phyloP scores from a whole-genome alignment of 768 basidiomycete genomes.

The Jaapia argillacea region DNA sequence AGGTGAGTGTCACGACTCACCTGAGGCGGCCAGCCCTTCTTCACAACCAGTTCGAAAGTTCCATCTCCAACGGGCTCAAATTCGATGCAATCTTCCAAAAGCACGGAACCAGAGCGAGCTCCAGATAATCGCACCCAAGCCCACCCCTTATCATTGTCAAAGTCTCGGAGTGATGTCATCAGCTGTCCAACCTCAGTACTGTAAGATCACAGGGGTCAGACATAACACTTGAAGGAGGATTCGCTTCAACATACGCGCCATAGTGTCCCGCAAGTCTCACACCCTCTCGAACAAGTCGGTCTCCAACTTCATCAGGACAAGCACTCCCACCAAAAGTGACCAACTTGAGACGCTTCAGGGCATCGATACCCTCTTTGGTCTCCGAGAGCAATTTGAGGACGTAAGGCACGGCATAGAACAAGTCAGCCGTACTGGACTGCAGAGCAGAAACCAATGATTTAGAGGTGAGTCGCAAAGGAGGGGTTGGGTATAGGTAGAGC shows the following conservation, averaged over 20 bases:
- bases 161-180: constrained; percentile 39
- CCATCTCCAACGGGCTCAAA: constrained; percentile 32
- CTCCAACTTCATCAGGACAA: background rate
- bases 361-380: background rate
- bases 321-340: background rate
- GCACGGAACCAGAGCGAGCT: constrained; percentile 12
- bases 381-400: background rate
- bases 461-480: background rate
- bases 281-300: background rate
- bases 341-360: background rate
- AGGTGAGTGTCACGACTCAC: constrained; percentile 12
- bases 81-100: constrained; percentile 22
- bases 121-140: constrained; percentile 43
- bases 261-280: background rate
- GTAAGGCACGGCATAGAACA: background rate
- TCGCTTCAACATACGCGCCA: no score
- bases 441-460: background rate
- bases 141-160: constrained; percentile 42
- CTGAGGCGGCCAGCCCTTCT: constrained; percentile 42
- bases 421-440: background rate
- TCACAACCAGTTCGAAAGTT: constrained; percentile 37
- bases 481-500: background rate
- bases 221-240: no score
- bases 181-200: no score
- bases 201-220: no score